Evolutionary conservation across 257 asterid genomes (phyloP).

Genomic region (Gentiana dahurica): DNA sequence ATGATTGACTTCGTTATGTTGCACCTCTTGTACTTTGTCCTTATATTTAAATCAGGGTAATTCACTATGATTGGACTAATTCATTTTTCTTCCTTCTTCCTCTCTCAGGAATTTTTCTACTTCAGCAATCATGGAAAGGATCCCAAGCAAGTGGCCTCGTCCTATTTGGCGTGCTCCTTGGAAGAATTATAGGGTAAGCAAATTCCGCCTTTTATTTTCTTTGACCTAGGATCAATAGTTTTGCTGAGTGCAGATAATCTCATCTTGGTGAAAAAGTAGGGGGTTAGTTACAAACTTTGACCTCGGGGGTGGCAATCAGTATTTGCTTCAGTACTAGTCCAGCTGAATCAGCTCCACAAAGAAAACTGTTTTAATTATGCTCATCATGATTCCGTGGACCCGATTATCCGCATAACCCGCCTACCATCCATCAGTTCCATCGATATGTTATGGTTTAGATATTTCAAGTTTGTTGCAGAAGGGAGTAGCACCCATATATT

Average conservation of each 20-base stretch:
- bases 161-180: conserved; percentile 94
- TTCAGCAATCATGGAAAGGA: conserved; percentile 97
- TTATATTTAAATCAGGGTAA: neutral
- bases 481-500: too few species aligned
- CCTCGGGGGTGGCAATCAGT: neutral
- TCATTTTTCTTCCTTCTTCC: conserved; percentile 1
- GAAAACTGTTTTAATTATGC: neutral
- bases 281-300: neutral
- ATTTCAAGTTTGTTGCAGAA: too few species aligned
- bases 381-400: neutral
- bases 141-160: conserved; percentile 98
- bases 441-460: too few species aligned
- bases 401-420: neutral
- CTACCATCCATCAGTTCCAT: too few species aligned
- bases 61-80: neutral
- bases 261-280: neutral
- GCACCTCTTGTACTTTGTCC: neutral
- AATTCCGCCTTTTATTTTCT: neutral
- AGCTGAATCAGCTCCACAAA: neutral
- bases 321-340: neutral
- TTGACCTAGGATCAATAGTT: too few species aligned
- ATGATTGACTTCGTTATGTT: neutral
- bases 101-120: conserved; percentile 70
- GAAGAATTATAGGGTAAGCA: conserved; percentile 91
- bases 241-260: neutral